phyloP scores from a whole-genome alignment of 257 asterid species.

The Lycium barbarum region DNA sequence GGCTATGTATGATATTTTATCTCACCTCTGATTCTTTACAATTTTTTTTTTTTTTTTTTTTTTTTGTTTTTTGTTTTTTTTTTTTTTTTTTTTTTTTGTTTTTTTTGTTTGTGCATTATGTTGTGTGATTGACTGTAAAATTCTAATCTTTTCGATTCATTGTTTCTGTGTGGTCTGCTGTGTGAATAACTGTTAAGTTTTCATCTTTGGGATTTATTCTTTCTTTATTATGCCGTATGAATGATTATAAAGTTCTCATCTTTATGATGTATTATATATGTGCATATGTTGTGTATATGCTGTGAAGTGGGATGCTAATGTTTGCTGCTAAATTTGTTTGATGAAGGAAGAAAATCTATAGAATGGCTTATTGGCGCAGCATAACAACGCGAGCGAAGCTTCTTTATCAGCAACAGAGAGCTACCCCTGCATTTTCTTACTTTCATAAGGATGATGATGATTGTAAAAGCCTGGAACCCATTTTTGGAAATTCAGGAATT shows the following conservation, averaged over 20 bases:
- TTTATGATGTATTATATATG: not conserved
- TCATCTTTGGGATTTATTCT: not conserved
- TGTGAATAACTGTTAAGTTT: not conserved
- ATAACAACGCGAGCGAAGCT: conserved; percentile 64
- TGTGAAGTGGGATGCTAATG: not conserved
- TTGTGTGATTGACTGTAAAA: not conserved
- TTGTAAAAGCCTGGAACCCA: conserved; percentile 36
- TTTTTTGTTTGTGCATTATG: not conserved
- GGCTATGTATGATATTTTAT: not conserved
- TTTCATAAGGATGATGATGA: conserved; percentile 51
- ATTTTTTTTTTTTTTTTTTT: not conserved
- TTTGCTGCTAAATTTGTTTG: conserved; percentile 19
- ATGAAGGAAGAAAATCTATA: conserved; percentile 11
- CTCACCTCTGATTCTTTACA: not conserved
- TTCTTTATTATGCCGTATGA: not conserved
- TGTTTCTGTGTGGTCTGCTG: not conserved
- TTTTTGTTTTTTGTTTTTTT: not conserved
- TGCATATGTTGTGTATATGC: not conserved
- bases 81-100: not conserved
- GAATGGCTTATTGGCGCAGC: conserved; percentile 81
- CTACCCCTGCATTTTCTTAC: conserved; percentile 60
- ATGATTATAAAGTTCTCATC: not conserved
- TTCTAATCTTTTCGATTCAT: not conserved
- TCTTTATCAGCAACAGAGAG: conserved; percentile 71
- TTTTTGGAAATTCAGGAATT: conserved; percentile 35